Evolutionary conservation across 2,329 filamentous ascomycete genomes (phyloP).

Genomic region (Colletotrichum sidae): DNA sequence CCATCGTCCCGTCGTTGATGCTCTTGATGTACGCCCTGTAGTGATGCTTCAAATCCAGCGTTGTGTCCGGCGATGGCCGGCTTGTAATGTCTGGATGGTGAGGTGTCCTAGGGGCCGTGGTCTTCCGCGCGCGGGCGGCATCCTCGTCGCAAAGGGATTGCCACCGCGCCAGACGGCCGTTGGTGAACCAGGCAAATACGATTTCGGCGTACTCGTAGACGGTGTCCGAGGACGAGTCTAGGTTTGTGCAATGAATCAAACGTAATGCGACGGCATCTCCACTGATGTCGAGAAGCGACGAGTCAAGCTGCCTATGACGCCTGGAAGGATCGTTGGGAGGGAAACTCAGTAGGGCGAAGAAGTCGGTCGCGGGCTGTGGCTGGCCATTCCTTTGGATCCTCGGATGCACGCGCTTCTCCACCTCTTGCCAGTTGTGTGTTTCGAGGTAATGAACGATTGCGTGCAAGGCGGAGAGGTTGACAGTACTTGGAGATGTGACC

Average conservation of each 20-base stretch:
- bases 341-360: background rate
- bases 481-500: background rate
- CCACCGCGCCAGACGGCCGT: conserved; percentile 5
- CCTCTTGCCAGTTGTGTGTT: conserved; percentile 4
- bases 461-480: background rate
- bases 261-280: background rate
- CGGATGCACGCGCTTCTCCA: background rate
- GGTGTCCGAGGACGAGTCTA: background rate
- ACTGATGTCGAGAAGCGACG: background rate
- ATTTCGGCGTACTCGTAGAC: conserved; percentile 14
- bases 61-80: background rate
- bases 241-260: background rate
- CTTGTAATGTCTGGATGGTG: background rate
- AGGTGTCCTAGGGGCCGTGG: background rate
- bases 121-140: background rate
- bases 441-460: background rate
- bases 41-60: background rate
- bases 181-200: conserved; percentile 9
- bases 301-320: background rate
- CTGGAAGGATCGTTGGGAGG: background rate
- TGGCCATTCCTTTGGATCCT: background rate
- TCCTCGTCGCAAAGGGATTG: conserved; percentile 19
- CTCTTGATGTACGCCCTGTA: conserved; percentile 46
- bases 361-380: background rate
- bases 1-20: conserved; percentile 47